Evolutionary conservation across 1,284 basidiomycete species (phyloP).

Genomic region (Exsudoporus floridanus): DNA sequence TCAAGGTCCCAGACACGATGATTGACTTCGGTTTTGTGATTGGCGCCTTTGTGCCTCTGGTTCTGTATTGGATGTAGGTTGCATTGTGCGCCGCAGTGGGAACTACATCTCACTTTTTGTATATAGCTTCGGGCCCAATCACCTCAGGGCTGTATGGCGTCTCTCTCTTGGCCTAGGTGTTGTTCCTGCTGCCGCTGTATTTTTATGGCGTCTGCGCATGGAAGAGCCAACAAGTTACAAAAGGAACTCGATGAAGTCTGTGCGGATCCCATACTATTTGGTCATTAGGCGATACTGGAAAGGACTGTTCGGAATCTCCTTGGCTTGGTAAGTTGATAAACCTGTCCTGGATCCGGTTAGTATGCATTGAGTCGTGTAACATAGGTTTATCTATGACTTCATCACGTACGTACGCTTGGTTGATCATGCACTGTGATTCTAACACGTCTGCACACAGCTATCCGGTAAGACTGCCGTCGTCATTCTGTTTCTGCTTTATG

Average conservation of each 20-base stretch:
- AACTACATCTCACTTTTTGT: neutral
- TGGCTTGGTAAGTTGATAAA: conserved; percentile 59
- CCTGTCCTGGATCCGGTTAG: neutral
- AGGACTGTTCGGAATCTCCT: conserved; percentile 64
- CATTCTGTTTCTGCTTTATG: neutral
- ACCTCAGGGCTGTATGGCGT: conserved; percentile 86
- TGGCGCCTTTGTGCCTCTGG: conserved; percentile 79
- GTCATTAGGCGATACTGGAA: conserved; percentile 81
- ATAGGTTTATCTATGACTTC: conserved; percentile 83
- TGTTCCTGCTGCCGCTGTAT: conserved; percentile 76
- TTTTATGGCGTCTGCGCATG: conserved; percentile 88
- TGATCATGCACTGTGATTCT: neutral
- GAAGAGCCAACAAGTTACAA: conserved; percentile 72
- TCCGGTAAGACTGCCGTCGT: conserved; percentile 44
- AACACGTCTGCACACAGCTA: conserved; percentile 41
- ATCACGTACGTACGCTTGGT: conserved; percentile 52
- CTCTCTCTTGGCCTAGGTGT: conserved; percentile 86
- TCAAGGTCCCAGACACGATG: conserved; percentile 61
- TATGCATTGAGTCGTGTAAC: neutral
- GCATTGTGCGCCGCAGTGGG: neutral
- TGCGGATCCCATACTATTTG: conserved; percentile 75
- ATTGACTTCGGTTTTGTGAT: conserved; percentile 89
- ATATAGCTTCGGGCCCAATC: conserved; percentile 69
- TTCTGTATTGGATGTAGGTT: conserved; percentile 81
- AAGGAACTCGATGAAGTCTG: conserved; percentile 74